These are phyloP conservation scores for Aureobasidium sp. DNA, from an alignment of 2,329 filamentous ascomycete species.

Conservation along the genomic window DNA sequence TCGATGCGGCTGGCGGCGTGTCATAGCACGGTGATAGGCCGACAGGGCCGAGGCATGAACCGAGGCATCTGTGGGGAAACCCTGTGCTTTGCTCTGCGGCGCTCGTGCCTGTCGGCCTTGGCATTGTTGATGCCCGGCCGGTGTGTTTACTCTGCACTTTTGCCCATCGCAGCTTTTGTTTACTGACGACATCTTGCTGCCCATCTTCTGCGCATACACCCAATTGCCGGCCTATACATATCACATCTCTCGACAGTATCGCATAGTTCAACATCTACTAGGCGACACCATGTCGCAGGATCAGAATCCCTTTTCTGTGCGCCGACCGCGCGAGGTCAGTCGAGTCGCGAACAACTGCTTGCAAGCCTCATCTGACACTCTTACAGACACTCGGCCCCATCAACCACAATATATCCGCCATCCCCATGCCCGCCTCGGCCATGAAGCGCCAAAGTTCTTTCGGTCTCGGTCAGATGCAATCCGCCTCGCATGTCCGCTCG, in stretches of 20 bases:
- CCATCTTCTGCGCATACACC: not conserved
- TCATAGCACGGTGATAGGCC: not conserved
- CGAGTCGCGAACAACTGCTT: not conserved
- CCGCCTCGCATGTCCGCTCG: slow-evolving; percentile 67
- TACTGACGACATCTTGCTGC: slow-evolving; percentile 4
- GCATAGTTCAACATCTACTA: not conserved
- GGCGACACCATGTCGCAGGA: slow-evolving; percentile 69
- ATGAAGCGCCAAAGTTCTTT: slow-evolving; percentile 88
- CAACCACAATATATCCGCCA: slow-evolving; percentile 65
- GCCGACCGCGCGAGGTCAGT: slow-evolving; percentile 80
- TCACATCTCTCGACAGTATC: not conserved
- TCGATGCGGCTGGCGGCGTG: not conserved
- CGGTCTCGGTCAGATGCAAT: slow-evolving; percentile 56
- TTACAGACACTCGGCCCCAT: slow-evolving; percentile 75
- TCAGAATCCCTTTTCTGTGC: slow-evolving; percentile 80
- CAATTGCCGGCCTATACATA: not conserved
- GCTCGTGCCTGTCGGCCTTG: not conserved
- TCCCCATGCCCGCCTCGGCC: slow-evolving; percentile 85
- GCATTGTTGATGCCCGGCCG: slow-evolving; percentile 5
- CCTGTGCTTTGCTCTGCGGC: not conserved
- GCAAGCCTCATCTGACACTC: not conserved
- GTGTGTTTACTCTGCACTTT: not conserved
- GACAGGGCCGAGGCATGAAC: not conserved
- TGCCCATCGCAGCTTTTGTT: not conserved
- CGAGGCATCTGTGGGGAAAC: slow-evolving; percentile 3